A percentile compares a stretch with the other conserved stretches of the same genome.
These are phyloP conservation scores for Ophiostoma pallidulum DNA, from an alignment of 2,329 filamentous ascomycete species.

Conservation along the genomic window DNA sequence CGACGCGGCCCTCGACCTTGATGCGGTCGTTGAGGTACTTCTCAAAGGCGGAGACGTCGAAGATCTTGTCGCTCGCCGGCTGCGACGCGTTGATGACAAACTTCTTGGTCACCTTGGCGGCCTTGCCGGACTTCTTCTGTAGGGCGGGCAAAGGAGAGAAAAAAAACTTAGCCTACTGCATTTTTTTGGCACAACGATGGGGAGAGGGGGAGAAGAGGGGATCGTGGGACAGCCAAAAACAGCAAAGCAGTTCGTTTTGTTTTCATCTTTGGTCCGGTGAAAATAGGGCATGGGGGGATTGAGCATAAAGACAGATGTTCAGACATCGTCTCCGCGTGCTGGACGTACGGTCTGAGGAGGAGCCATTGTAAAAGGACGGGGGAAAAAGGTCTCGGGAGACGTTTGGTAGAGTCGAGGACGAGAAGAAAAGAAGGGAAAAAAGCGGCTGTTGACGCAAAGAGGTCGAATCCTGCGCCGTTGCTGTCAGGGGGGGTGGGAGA, in stretches of 20 bases:
- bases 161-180: slow-evolving; percentile 91
- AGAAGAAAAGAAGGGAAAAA: slow-evolving; percentile 16
- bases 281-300: background rate
- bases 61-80: slow-evolving; percentile 99
- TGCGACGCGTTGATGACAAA: slow-evolving; percentile 99
- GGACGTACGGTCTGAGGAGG: slow-evolving; percentile 77
- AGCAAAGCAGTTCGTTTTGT: slow-evolving; percentile 70
- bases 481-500: too few relatives aligned
- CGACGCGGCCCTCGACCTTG: slow-evolving; percentile 98
- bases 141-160: slow-evolving; percentile 37
- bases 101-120: slow-evolving; percentile 77
- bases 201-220: slow-evolving; percentile 5
- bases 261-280: background rate
- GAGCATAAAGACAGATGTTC: background rate
- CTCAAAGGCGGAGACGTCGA: slow-evolving; percentile 96
- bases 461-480: slow-evolving; percentile 73
- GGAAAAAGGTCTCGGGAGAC: too few relatives aligned
- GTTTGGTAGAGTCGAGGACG: too few relatives aligned
- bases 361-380: slow-evolving; percentile 61
- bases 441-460: slow-evolving; percentile 43
- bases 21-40: slow-evolving; percentile 99
- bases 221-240: slow-evolving; percentile 48
- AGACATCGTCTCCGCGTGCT: slow-evolving; percentile 22
- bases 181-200: slow-evolving; percentile 35
- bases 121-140: slow-evolving; percentile 58